Percentiles rank a stretch among this genome's conserved stretches.
phyloP scores from a whole-genome alignment of 768 basidiomycete species.

The Leccinum boreale region DNA sequence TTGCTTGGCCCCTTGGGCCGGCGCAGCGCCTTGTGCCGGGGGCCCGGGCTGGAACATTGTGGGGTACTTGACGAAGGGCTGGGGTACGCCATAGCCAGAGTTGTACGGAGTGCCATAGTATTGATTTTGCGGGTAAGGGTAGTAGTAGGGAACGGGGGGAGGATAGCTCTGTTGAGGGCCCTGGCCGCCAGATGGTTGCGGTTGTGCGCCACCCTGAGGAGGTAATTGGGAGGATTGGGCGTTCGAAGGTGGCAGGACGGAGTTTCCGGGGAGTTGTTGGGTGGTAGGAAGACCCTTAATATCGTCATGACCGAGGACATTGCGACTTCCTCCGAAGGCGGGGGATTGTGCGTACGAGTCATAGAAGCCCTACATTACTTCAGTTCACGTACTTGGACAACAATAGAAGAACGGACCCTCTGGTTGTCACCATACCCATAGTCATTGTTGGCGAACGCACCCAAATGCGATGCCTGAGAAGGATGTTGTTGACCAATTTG shows the following conservation, averaged over 20 bases:
- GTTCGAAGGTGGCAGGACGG: constrained; percentile 50
- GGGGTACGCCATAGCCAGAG: constrained; percentile 52
- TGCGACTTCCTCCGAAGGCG: constrained; percentile 58
- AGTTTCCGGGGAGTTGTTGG: constrained; percentile 52
- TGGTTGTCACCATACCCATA: constrained; percentile 68
- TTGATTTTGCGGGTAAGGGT: constrained; percentile 73
- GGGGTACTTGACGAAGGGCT: constrained; percentile 75
- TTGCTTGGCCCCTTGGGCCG: constrained; percentile 66
- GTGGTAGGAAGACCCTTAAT: constrained; percentile 63
- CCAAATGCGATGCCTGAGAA: constrained; percentile 45
- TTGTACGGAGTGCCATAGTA: constrained; percentile 74
- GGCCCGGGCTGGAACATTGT: constrained; percentile 72
- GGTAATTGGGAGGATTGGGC: constrained; percentile 51
- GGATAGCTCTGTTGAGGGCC: constrained; percentile 65
- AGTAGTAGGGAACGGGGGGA: constrained; percentile 58
- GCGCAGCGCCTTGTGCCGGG: constrained; percentile 62
- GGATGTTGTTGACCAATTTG: constrained; percentile 56
- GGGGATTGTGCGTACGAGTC: constrained; percentile 67
- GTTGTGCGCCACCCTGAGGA: constrained; percentile 48
- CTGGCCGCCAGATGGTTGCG: constrained; percentile 58
- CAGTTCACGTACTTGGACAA: constrained; percentile 2
- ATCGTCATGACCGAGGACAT: constrained; percentile 70
- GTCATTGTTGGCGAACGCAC: constrained; percentile 59
- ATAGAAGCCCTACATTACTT: constrained; percentile 61
- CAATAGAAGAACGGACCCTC: constrained; percentile 44